Evolutionary conservation across 139 green algal genomes (phyloP), one percentile per base, ranked within the genome.

Genomic region (Chlorella ohadii): DNA sequence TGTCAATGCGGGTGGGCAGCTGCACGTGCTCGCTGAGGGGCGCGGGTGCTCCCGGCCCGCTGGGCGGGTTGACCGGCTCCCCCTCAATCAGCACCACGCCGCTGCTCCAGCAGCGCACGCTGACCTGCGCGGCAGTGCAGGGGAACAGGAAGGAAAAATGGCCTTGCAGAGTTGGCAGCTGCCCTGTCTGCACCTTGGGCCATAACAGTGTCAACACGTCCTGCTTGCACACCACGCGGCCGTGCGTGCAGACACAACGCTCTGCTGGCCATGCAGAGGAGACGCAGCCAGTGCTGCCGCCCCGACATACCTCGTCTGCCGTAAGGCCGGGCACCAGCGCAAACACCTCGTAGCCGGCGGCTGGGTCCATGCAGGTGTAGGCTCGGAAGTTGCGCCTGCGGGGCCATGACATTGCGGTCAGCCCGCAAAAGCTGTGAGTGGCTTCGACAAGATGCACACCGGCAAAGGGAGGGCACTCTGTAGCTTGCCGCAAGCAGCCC

Each of bases 321-420:
- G n/a, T 33, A 0, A 85, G 3, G 36, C 80, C 80, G 22, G 80
- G 80, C 68, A 85, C 22, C 51, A 79, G 51, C 22, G 39, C 31
- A 33, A 85, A 85, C 4, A 85, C 56, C 68, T 85, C 80, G 22
- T 73, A 85, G 13, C 80, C 79, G 34, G 51, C 31, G 11, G 36
- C 56, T 3, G 17, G 22, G 15, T 31, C 23, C 11, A 31, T 22
- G 19, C 38, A n/a, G 19, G 63, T 75, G 78, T 66, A 83, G 0
- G 44, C 78, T 4, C 78, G 78, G 41, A 38, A 83, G 61, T 83
- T 74, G 39, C 41, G 38, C n/a, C 78, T 65, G 19, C 20, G 15
- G n/a, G 78, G 33, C 13, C 38, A 61, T 27, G 28, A 27, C 59
- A 31, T n/a, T n/a, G n/a, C n/a, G n/a, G n/a, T n/a, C n/a, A n/a